These are phyloP conservation scores for Fraxinus baroniana DNA, from an alignment of 305 asterid genomes.

Conservation along the genomic window DNA sequence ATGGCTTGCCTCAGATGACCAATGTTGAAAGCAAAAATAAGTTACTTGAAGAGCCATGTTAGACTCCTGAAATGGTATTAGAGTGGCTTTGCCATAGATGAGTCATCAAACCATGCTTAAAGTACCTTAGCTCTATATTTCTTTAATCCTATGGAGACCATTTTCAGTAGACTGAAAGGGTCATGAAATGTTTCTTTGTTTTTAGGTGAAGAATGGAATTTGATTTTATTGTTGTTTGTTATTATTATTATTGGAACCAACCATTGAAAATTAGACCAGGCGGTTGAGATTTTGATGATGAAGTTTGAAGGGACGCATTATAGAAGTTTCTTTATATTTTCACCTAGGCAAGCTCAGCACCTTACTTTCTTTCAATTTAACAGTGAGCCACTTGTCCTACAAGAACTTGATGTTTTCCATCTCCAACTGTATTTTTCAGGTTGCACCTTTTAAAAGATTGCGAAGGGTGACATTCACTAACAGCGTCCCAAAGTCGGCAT, in stretches of 20 bases:
- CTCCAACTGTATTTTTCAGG: conserved; percentile 38
- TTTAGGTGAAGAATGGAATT: background rate
- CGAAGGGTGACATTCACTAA: conserved; percentile 63
- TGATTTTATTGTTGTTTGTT: background rate
- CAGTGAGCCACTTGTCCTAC: background rate
- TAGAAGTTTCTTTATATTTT: background rate
- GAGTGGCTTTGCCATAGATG: background rate
- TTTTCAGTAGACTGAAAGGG: background rate
- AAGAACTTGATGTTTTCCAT: background rate
- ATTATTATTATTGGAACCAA: background rate
- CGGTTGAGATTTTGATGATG: background rate
- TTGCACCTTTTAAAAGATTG: conserved; percentile 77
- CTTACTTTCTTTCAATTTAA: background rate
- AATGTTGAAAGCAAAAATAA: background rate
- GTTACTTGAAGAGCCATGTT: background rate
- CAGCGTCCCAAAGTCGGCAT: conserved; percentile 80
- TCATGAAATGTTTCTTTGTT: background rate
- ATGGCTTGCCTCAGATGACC: background rate
- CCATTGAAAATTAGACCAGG: background rate
- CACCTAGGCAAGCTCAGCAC: background rate
- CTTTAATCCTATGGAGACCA: background rate
- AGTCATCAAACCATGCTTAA: background rate
- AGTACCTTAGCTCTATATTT: background rate
- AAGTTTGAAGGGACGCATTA: no score
- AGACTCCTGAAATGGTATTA: background rate